phyloP scores from a whole-genome alignment of 1,284 basidiomycete genomes.

The Ustilago shanxiensis region DNA sequence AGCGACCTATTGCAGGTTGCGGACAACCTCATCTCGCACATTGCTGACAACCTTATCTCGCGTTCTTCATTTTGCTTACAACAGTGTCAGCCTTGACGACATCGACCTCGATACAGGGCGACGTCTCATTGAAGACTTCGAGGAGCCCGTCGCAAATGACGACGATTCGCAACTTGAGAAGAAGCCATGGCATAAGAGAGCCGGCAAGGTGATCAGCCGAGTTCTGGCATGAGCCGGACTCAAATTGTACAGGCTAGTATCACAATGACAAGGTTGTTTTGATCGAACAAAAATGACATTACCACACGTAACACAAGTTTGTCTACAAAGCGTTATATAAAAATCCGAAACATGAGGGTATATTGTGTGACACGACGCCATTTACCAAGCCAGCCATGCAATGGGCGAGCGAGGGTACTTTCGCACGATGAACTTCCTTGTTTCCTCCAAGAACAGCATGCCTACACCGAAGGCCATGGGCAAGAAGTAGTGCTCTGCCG shows the following conservation, averaged over 20 bases:
- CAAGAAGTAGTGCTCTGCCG: constrained; percentile 74
- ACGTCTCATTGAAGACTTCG: constrained; percentile 29
- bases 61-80: neutral
- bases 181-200: constrained; percentile 32
- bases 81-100: constrained; percentile 27
- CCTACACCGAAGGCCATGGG: constrained; percentile 72
- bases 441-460: constrained; percentile 69
- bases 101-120: constrained; percentile 43
- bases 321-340: no score
- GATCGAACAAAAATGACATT: no score
- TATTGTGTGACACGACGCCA: no score
- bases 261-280: no score
- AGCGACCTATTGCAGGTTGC: no score
- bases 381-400: constrained; percentile 63
- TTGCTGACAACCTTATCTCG: neutral
- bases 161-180: neutral
- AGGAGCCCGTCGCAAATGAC: neutral
- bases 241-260: no score
- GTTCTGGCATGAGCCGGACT: constrained; percentile 18
- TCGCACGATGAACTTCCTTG: constrained; percentile 58
- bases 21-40: neutral
- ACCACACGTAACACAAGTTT: no score
- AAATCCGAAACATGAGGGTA: no score
- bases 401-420: constrained; percentile 51
- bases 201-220: constrained; percentile 27